A percentile compares a stretch with the other conserved stretches of the same genome.
Conservation (phyloP, 1,284 basidiomycete genomes). For the Ceratobasidium sp. region DNA sequence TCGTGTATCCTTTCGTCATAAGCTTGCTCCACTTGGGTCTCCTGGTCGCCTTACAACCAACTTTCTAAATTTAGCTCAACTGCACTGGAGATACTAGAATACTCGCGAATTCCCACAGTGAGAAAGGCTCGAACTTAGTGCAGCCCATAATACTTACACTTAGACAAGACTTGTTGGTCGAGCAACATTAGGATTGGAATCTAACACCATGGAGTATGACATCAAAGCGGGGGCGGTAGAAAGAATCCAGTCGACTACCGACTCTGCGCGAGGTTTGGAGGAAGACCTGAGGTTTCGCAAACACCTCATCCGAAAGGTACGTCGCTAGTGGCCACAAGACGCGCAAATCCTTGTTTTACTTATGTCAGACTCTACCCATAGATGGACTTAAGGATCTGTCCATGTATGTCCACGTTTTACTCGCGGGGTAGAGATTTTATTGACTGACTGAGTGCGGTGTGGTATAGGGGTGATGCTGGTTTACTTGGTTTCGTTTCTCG, state of each 20-base stretch:
- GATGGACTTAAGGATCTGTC: conserved; percentile 36
- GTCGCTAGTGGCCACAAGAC: not conserved
- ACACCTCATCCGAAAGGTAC: conserved; percentile 35
- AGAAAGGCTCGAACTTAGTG: no score
- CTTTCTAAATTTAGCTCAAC: no score
- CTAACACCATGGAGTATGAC: not conserved
- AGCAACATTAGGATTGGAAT: no score
- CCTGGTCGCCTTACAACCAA: no score
- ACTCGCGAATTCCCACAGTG: no score
- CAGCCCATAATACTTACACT: no score
- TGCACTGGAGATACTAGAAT: no score
- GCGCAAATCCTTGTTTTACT: no score
- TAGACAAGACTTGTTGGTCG: no score
- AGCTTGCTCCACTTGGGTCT: no score
- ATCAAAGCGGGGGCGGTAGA: not conserved
- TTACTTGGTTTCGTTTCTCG: conserved; percentile 48
- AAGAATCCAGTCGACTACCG: not conserved
- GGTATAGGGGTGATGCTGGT: conserved; percentile 46
- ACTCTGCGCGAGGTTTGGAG: conserved; percentile 1
- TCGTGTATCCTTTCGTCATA: no score
- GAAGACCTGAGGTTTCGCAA: conserved; percentile 34
- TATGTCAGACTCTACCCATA: no score
- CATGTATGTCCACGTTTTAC: conserved; percentile 21
- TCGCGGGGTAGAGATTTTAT: not conserved
- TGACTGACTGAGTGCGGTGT: not conserved